Percentiles rank a stretch among this genome's conserved stretches.
Conservation (phyloP, 1,139 yeast genomes). For the Lodderomyces metapsilosis region DNA sequence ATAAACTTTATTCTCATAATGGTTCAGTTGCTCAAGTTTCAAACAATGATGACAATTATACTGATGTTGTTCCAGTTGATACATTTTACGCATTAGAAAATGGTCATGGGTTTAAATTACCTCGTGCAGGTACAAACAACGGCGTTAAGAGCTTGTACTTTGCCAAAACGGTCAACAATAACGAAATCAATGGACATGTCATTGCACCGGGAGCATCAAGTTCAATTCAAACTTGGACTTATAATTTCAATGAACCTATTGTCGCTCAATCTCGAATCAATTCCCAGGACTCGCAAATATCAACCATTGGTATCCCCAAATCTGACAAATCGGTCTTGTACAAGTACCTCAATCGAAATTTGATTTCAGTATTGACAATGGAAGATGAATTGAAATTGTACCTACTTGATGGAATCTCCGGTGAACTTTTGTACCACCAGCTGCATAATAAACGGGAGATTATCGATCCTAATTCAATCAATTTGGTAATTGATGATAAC, state of each 20-base stretch:
- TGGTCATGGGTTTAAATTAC: conserved; percentile 3
- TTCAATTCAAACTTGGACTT: conserved; percentile 30
- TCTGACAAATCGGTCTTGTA: conserved; percentile 76
- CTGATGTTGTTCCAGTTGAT: conserved; percentile 8
- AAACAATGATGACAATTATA: conserved; percentile 3
- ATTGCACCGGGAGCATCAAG: conserved; percentile 9
- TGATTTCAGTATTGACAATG: conserved; percentile 54
- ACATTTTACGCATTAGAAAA: conserved; percentile 12
- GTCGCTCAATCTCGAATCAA: conserved; percentile 36
- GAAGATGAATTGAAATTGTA: conserved; percentile 43
- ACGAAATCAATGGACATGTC: conserved; percentile 25
- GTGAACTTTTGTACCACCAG: conserved; percentile 55
- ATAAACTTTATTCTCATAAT: conserved; percentile 23
- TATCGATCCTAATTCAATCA: conserved; percentile 38
- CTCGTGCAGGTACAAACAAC: neutral
- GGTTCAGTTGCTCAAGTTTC: conserved; percentile 18
- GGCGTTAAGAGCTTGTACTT: conserved; percentile 17
- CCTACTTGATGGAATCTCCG: conserved; percentile 68
- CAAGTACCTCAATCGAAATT: conserved; percentile 77
- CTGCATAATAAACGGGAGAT: conserved; percentile 39
- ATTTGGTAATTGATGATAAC: conserved; percentile 72
- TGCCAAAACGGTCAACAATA: conserved; percentile 15
- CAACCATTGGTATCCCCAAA: conserved; percentile 69
- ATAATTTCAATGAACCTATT: conserved; percentile 21
- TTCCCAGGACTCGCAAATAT: conserved; percentile 26